Evolutionary conservation across 2,329 filamentous ascomycete genomes (phyloP).

Genomic region (Trichoderma simmonsii): DNA sequence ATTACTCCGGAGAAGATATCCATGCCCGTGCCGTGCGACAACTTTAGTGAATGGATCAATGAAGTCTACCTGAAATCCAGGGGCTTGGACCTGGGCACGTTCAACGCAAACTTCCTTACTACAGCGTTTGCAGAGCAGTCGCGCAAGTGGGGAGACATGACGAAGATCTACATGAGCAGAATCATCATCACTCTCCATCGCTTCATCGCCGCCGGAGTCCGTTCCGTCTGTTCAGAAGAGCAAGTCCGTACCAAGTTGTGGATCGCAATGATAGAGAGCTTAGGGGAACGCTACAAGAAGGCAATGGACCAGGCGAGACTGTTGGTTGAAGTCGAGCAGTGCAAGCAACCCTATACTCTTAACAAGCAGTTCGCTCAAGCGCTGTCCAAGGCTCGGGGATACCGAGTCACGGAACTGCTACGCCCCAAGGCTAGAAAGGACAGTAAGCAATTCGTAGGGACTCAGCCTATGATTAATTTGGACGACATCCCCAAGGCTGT

Average conservation of each 20-base stretch:
- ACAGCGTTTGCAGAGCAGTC: neutral
- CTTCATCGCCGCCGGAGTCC: neutral
- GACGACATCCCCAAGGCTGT: neutral
- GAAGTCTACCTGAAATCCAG: neutral
- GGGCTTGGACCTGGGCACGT: neutral
- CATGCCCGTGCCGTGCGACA: neutral
- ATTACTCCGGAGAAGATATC: neutral
- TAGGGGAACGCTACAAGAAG: neutral
- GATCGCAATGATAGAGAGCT: neutral
- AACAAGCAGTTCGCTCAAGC: neutral
- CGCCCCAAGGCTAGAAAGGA: neutral
- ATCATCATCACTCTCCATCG: neutral
- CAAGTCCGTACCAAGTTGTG: neutral
- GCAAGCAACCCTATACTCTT: neutral
- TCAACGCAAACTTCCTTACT: neutral
- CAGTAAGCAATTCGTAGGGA: neutral
- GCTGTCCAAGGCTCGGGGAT: neutral
- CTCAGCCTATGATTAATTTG: neutral
- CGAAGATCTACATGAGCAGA: neutral
- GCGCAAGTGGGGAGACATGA: neutral
- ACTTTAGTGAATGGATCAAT: neutral
- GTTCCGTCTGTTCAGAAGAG: neutral
- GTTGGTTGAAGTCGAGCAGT: neutral
- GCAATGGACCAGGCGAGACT: neutral
- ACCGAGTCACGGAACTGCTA: neutral